Base-by-base conservation (phyloP, 164 flowering plant genomes). In the Liriodendron chinense region DNA sequence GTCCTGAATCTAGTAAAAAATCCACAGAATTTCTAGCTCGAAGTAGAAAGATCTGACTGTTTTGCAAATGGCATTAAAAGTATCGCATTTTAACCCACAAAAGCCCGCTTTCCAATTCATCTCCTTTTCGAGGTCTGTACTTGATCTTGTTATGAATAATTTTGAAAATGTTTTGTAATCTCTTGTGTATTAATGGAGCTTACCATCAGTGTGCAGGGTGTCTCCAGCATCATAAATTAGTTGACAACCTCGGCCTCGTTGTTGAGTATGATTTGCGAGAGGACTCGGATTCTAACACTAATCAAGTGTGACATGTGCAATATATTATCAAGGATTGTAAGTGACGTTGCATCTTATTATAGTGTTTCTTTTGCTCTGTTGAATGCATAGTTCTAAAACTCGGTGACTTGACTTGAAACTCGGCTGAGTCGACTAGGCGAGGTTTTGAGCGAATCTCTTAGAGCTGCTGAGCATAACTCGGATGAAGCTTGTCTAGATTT, bases 181-280 rank as follows among this genome's bases (percentile, higher is more conserved):
- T 26, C 18, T 2, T 9, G 9, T 26, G 9, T 28, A 28, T 34
- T 34, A 67, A 67, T 67, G 47, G 63, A 21, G 28, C 7, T 24
- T 68, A 14, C 72, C 63, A 74, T 75, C 85, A 92, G 97, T 96
- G 97, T 82, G 87, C 97, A 85, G 99, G 97, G 53, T 96, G 98
- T 84, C 87, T 83, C 56, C 87, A 79, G 83, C 89, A 93, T 85
- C 98, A 96, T 90, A 90, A 89, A 80, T 84, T 96, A 75, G 92
- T 90, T 48, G 99, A 96, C 84, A 96, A 96, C 81, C 94, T 94
- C 59, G 90, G 91, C 49, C 94, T 94, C 72, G 87, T 93, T 62
- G 88, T 91, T 68, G 99, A 96, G 84, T 92, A 94, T 78, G 92
- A 96, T 80, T 87, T 96, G 34, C 81, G 83, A 43, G 86, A 88